A percentile compares a stretch with the other conserved stretches of the same genome.
These are phyloP conservation scores for Bassia scoparia DNA, from an alignment of 148 eudicot species.

Conservation along the genomic window DNA sequence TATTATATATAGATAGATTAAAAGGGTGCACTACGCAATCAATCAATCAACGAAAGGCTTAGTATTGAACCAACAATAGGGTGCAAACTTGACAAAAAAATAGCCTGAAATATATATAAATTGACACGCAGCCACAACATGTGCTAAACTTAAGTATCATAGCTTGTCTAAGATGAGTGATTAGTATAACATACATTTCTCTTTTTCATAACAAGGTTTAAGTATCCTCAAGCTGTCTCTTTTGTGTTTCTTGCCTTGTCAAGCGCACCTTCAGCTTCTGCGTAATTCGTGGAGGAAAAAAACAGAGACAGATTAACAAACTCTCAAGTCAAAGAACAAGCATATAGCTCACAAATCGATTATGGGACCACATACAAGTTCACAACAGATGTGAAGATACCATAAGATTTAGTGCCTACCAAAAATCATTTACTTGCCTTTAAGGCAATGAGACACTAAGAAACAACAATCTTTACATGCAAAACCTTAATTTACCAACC, in stretches of 20 bases:
- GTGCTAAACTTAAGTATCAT: background rate
- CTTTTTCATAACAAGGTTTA: constrained; percentile 74
- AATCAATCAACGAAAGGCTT: too few relatives aligned
- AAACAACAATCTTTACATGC: background rate
- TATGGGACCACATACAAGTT: constrained; percentile 1
- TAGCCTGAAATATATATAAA: too few relatives aligned
- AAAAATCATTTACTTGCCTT: background rate
- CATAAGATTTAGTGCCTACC: background rate
- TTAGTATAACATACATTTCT: constrained; percentile 55
- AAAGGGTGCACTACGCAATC: too few relatives aligned
- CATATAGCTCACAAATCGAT: constrained; percentile 1
- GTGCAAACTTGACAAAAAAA: background rate
- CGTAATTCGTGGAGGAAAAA: constrained; percentile 12
- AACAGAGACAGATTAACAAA: background rate
- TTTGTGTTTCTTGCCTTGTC: constrained; percentile 97
- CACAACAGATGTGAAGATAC: background rate
- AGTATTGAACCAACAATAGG: too few relatives aligned
- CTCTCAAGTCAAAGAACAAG: background rate
- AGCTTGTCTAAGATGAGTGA: background rate
- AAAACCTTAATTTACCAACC: background rate
- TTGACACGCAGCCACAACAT: too few relatives aligned
- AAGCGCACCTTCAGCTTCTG: constrained; percentile 99
- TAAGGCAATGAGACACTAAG: background rate
- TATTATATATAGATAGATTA: too few relatives aligned
- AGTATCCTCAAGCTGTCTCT: constrained; percentile 96